Conservation (phyloP, 176 grass and related monocot species). For the Panicum miliaceum region DNA sequence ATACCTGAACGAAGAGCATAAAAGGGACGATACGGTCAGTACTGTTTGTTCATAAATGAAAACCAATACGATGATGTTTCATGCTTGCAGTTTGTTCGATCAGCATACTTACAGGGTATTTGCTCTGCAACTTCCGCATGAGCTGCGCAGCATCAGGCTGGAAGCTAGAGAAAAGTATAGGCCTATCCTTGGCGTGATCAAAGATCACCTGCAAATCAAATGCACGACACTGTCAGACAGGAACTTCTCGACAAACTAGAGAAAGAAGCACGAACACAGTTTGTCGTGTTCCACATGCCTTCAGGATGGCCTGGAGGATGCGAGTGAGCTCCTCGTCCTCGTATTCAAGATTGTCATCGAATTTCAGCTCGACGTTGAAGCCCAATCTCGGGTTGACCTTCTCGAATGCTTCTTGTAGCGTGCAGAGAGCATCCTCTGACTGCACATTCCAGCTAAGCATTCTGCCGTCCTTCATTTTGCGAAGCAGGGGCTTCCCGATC, state of each 20-base stretch:
- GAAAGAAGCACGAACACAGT: background rate
- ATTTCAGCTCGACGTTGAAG: slow-evolving; percentile 94
- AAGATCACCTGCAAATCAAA: slow-evolving; percentile 60
- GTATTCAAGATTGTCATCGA: slow-evolving; percentile 73
- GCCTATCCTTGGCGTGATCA: slow-evolving; percentile 64
- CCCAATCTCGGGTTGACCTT: slow-evolving; percentile 65
- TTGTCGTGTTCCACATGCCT: slow-evolving; percentile 30
- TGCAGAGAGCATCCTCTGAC: slow-evolving; percentile 69
- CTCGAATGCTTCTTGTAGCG: slow-evolving; percentile 80
- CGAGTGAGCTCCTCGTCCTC: slow-evolving; percentile 64
- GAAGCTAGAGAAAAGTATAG: slow-evolving; percentile 90
- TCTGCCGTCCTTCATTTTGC: slow-evolving; percentile 76
- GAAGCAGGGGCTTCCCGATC: slow-evolving; percentile 71
- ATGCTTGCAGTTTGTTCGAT: background rate
- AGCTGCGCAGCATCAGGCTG: slow-evolving; percentile 80
- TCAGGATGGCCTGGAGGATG: slow-evolving; percentile 57
- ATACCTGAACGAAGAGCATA: slow-evolving; percentile 60
- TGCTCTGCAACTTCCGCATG: slow-evolving; percentile 68
- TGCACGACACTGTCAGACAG: background rate
- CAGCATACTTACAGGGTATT: slow-evolving; percentile 68
- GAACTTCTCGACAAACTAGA: background rate
- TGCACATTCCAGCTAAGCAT: slow-evolving; percentile 82
- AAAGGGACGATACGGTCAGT: background rate
- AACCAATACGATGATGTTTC: background rate
- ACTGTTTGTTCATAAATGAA: background rate